Evolutionary conservation across 768 basidiomycete genomes (phyloP).

Genomic region (Hortiboletus flavorubellus): DNA sequence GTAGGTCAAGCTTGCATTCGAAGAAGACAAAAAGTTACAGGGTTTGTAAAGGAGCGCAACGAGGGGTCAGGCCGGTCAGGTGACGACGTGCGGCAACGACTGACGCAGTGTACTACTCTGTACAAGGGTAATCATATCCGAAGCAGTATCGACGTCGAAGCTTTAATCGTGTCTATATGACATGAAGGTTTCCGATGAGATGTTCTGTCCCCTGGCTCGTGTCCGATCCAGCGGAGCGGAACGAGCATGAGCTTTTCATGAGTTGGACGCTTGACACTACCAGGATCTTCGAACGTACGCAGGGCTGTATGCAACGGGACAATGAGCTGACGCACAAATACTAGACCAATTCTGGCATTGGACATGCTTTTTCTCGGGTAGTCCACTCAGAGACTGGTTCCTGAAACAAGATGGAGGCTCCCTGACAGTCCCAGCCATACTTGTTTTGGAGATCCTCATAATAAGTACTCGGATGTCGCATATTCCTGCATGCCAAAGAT

Average conservation of each 20-base stretch:
- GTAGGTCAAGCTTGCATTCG: slow-evolving; percentile 32
- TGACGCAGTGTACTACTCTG: not conserved
- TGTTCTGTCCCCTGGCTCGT: not conserved
- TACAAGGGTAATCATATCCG: not conserved
- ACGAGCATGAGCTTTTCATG: not conserved
- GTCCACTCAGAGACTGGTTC: too few relatives aligned
- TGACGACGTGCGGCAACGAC: not conserved
- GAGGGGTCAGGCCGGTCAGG: not conserved
- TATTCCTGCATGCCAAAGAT: not conserved
- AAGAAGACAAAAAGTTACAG: slow-evolving; percentile 38
- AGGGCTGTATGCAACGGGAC: not conserved
- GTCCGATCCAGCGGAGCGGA: not conserved
- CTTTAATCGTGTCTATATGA: too few relatives aligned
- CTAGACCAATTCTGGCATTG: too few relatives aligned
- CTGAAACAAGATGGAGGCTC: too few relatives aligned
- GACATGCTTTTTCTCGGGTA: too few relatives aligned
- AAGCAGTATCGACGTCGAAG: not conserved
- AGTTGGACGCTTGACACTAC: not conserved
- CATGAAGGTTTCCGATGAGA: too few relatives aligned
- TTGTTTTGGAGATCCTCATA: not conserved
- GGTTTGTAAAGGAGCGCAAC: not conserved
- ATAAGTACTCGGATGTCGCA: too few relatives aligned
- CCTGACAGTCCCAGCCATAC: not conserved
- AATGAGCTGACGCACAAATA: not conserved
- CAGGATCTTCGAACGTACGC: too few relatives aligned